Evolutionary conservation across 2,329 filamentous ascomycete genomes (phyloP).

Genomic region (Fusarium agapanthi): DNA sequence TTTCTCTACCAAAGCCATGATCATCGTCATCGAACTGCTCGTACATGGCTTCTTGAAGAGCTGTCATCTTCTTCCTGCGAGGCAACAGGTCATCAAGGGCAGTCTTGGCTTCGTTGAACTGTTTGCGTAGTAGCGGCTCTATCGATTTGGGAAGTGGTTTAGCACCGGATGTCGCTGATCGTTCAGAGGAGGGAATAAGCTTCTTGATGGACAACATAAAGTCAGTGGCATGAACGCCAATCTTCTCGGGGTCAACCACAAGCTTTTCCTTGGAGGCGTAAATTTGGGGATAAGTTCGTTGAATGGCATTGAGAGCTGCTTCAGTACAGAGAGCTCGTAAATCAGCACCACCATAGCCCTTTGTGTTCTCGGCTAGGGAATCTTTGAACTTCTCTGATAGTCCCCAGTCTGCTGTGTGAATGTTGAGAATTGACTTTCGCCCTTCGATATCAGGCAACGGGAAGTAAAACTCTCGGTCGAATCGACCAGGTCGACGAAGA

Average conservation of each 20-base stretch:
- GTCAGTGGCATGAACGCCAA: slow-evolving; percentile 88
- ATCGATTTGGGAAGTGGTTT: slow-evolving; percentile 81
- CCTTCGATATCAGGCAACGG: slow-evolving; percentile 84
- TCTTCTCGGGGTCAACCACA: slow-evolving; percentile 83
- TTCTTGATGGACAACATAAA: slow-evolving; percentile 98
- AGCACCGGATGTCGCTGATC: slow-evolving; percentile 86
- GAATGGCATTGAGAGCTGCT: slow-evolving; percentile 93
- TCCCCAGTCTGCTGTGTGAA: slow-evolving; percentile 95
- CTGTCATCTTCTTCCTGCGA: slow-evolving; percentile 84
- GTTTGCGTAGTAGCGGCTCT: slow-evolving; percentile 80
- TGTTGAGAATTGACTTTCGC: slow-evolving; percentile 87
- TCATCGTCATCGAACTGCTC: slow-evolving; percentile 86
- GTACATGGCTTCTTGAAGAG: slow-evolving; percentile 92
- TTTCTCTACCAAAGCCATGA: slow-evolving; percentile 85
- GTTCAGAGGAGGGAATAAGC: slow-evolving; percentile 92
- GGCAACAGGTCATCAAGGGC: slow-evolving; percentile 82
- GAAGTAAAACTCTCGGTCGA: slow-evolving; percentile 98
- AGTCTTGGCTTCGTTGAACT: slow-evolving; percentile 74
- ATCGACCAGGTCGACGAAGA: slow-evolving; percentile 90
- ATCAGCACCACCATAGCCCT: slow-evolving; percentile 97
- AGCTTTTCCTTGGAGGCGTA: slow-evolving; percentile 92
- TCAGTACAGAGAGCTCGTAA: slow-evolving; percentile 94
- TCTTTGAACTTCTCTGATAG: slow-evolving; percentile 82
- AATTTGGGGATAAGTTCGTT: slow-evolving; percentile 95
- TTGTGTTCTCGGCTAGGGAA: slow-evolving; percentile 85